These are phyloP conservation scores for Rhamnella rubrinervis DNA, from an alignment of 331 rosid species.

Conservation along the genomic window DNA sequence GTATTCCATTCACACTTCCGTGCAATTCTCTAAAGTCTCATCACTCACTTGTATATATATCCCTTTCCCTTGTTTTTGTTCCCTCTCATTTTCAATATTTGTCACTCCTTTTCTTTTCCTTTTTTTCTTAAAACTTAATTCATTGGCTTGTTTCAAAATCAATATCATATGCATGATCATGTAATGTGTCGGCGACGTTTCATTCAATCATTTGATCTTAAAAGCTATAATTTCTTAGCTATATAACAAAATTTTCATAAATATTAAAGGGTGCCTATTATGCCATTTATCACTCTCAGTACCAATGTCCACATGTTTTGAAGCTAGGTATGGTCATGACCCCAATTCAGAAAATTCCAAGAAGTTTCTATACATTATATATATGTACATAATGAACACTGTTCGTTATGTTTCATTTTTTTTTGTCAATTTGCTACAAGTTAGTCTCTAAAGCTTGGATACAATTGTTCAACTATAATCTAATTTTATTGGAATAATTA, in stretches of 20 bases:
- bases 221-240: background rate
- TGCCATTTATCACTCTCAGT: conserved; percentile 49
- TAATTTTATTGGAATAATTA: no score
- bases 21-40: conserved; percentile 27
- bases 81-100: background rate
- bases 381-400: background rate
- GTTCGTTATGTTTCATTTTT: background rate
- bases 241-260: background rate
- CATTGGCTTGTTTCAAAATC: conserved; percentile 25
- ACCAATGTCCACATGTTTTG: conserved; percentile 31
- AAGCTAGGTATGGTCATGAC: background rate
- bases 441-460: background rate
- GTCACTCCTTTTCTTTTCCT: background rate
- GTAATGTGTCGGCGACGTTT: conserved; percentile 35
- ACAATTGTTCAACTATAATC: no score
- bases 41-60: conserved; percentile 13
- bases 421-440: background rate
- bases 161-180: conserved; percentile 18
- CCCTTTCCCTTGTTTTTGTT: conserved; percentile 13
- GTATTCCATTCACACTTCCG: conserved; percentile 27
- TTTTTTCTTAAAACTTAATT: background rate
- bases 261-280: conserved; percentile 36
- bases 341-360: conserved; percentile 13
- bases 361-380: conserved; percentile 2
- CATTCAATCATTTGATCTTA: conserved; percentile 45